Evolutionary conservation across 2,329 filamentous ascomycete genomes (phyloP).

Genomic region (Clathrospora elynae): DNA sequence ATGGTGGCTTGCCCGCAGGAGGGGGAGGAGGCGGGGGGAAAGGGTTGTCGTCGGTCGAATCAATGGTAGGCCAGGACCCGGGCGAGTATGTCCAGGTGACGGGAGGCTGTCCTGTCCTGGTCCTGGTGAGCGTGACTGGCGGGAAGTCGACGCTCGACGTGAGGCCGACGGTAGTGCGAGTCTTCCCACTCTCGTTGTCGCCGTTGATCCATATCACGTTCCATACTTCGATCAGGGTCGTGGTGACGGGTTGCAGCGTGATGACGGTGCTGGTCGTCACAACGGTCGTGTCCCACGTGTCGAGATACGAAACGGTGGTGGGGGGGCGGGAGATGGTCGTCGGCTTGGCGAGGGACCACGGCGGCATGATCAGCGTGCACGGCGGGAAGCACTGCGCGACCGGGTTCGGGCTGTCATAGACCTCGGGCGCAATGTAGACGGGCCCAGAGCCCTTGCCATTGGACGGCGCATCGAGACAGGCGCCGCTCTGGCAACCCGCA

Average conservation of each 20-base stretch:
- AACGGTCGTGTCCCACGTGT: conserved; percentile 2
- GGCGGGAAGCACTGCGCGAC: conserved; percentile 5
- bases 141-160: conserved; percentile 2
- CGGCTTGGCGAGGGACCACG: conserved; percentile 6
- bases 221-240: conserved; percentile 7
- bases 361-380: conserved; percentile 10
- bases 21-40: background rate
- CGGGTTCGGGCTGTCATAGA: conserved; percentile 4
- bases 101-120: conserved; percentile 1
- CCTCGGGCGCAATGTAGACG: conserved; percentile 6
- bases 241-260: conserved; percentile 7
- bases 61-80: conserved; percentile 1
- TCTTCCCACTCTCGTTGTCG: background rate
- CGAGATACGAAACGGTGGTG: conserved; percentile 1
- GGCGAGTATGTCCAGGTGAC: conserved; percentile 3
- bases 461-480: conserved; percentile 6
- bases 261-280: conserved; percentile 6
- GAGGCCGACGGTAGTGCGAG: background rate
- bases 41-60: conserved; percentile 1
- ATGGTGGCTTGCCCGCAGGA: background rate
- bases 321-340: conserved; percentile 8
- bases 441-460: conserved; percentile 2
- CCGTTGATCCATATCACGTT: conserved; percentile 1
- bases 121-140: conserved; percentile 1
- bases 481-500: conserved; percentile 4